phyloP scores from a whole-genome alignment of 225 moss, liverwort and hornwort species.

The Anthoceros angustus region DNA sequence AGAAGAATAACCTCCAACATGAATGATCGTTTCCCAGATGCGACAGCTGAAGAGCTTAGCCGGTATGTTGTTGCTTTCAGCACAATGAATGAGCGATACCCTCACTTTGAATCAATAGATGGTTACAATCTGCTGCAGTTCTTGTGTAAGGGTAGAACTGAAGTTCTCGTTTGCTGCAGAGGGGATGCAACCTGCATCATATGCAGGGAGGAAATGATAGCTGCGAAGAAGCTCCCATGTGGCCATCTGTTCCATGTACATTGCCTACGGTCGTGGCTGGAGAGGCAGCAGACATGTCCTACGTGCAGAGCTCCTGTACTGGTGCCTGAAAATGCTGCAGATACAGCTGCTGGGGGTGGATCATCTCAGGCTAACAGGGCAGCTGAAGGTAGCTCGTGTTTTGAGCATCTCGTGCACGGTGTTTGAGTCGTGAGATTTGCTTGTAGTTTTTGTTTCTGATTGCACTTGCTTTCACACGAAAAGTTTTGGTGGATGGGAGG shows the following conservation, averaged over 20 bases:
- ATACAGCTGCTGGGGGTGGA: slow-evolving; percentile 13
- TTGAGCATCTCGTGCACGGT: not conserved
- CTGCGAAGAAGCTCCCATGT: slow-evolving; percentile 96
- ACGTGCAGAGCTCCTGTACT: slow-evolving; percentile 94
- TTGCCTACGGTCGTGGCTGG: slow-evolving; percentile 97
- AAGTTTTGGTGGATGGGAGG: no score
- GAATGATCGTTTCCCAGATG: slow-evolving; percentile 99
- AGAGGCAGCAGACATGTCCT: slow-evolving; percentile 99
- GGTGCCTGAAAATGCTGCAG: slow-evolving; percentile 47
- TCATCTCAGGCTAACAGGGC: slow-evolving; percentile 44
- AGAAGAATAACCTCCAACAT: slow-evolving; percentile 95
- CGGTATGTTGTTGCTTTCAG: slow-evolving; percentile 30
- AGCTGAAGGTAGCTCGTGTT: slow-evolving; percentile 40
- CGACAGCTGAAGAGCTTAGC: slow-evolving; percentile 85
- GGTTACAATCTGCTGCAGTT: no score
- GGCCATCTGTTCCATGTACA: slow-evolving; percentile 99
- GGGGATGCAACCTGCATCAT: slow-evolving; percentile 99
- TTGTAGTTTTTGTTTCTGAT: no score
- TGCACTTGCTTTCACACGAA: no score
- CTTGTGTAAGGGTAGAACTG: no score
- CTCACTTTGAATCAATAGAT: no score
- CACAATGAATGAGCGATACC: not conserved
- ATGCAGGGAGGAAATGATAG: slow-evolving; percentile 96
- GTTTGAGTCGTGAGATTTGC: not conserved
- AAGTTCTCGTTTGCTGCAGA: slow-evolving; percentile 22